phyloP scores from a whole-genome alignment of 257 asterid genomes.

The Scutellaria minor region DNA sequence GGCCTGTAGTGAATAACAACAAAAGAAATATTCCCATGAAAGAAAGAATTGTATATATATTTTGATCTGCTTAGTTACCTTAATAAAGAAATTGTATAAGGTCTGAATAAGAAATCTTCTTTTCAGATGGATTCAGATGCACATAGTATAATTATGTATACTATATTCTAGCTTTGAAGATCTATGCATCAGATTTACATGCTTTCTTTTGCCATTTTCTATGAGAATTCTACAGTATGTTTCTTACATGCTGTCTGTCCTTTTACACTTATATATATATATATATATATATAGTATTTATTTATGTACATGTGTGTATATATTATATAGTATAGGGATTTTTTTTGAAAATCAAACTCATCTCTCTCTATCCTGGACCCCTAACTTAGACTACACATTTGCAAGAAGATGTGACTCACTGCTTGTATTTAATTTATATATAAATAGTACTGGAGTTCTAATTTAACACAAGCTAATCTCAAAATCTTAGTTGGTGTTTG shows the following conservation, averaged over 20 bases:
- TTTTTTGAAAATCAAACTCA: neutral
- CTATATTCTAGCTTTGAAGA: neutral
- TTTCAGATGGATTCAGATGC: slow-evolving; percentile 32
- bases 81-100: slow-evolving; percentile 11
- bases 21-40: slow-evolving; percentile 5
- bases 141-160: slow-evolving; percentile 3
- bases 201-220: slow-evolving; percentile 28
- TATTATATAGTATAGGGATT: too few relatives aligned
- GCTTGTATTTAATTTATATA: too few relatives aligned
- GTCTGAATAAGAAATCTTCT: slow-evolving; percentile 24
- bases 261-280: neutral
- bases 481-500: too few relatives aligned
- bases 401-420: too few relatives aligned
- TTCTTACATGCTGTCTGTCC: neutral
- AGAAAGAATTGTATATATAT: neutral
- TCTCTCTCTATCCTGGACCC: too few relatives aligned
- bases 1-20: neutral
- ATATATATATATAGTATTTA: neutral
- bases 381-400: too few relatives aligned
- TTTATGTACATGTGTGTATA: neutral
- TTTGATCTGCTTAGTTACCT: neutral
- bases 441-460: too few relatives aligned
- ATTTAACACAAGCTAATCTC: too few relatives aligned
- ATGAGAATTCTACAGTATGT: slow-evolving; percentile 5
- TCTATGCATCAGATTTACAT: slow-evolving; percentile 26